Evolutionary conservation across 345 rosid species (phyloP).

Genomic region (Pseudoturritis turrita): DNA sequence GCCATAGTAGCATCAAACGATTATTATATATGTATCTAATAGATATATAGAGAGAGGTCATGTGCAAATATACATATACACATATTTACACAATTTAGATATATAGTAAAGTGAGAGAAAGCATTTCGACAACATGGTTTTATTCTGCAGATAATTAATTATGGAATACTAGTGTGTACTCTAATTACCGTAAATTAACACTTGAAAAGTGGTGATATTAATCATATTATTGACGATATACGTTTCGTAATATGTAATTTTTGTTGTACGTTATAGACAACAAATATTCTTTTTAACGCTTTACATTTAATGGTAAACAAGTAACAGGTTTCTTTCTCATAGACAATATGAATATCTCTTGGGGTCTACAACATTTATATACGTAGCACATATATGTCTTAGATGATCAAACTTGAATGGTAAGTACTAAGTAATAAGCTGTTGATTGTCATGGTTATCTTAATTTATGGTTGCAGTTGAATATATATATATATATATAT

Average conservation of each 20-base stretch:
- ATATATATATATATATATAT: too few species aligned
- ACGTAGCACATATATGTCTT: too few species aligned
- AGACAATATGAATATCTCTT: not conserved
- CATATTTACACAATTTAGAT: slow-evolving; percentile 4
- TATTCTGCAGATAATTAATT: slow-evolving; percentile 20
- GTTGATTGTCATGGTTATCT: too few species aligned
- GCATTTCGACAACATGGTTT: slow-evolving; percentile 31
- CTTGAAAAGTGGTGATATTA: not conserved
- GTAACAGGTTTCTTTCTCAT: not conserved
- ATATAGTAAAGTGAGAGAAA: slow-evolving; percentile 12
- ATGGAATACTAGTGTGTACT: slow-evolving; percentile 29
- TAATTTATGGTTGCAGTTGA: too few species aligned
- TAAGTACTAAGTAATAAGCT: too few species aligned
- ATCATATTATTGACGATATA: not conserved
- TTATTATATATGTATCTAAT: slow-evolving; percentile 13
- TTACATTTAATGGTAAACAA: slow-evolving; percentile 9
- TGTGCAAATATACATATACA: slow-evolving; percentile 11
- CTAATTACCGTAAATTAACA: slow-evolving; percentile 20
- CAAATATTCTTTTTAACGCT: slow-evolving; percentile 6
- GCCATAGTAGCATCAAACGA: slow-evolving; percentile 19
- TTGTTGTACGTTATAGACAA: slow-evolving; percentile 6
- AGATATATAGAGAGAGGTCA: slow-evolving; percentile 11
- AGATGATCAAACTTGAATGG: too few species aligned
- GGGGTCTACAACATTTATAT: not conserved
- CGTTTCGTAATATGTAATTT: not conserved